phyloP scores from a whole-genome alignment of 345 rosid genomes.

The Populus simonii region DNA sequence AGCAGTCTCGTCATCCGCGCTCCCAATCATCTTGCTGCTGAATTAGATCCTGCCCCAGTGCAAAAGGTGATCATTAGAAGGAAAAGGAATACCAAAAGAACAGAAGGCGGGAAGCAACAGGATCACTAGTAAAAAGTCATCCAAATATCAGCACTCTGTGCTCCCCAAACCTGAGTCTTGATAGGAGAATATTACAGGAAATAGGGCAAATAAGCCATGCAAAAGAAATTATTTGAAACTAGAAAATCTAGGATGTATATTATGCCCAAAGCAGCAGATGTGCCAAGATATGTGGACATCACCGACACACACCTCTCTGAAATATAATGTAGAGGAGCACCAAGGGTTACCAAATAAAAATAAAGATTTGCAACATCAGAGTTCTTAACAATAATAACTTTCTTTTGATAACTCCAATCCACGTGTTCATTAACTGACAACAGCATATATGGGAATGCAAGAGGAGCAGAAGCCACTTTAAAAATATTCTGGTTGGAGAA shows the following conservation, averaged over 20 bases:
- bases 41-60: slow-evolving; percentile 9
- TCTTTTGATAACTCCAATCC: not conserved
- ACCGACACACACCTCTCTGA: not conserved
- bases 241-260: not conserved
- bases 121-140: not conserved
- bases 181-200: not conserved
- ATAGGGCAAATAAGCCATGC: not conserved
- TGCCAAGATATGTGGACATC: not conserved
- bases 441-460: not conserved
- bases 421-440: not conserved
- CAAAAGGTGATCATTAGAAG: not conserved
- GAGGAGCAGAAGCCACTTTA: not conserved
- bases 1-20: not conserved
- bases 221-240: not conserved
- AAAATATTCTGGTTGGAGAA: not conserved
- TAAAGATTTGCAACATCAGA: not conserved
- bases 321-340: not conserved
- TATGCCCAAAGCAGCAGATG: not conserved
- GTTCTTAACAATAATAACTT: not conserved
- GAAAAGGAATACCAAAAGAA: not conserved
- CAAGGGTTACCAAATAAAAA: too few species aligned
- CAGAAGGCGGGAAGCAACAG: not conserved
- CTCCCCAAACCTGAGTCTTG: not conserved
- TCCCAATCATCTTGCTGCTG: not conserved
- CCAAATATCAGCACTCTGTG: not conserved